Evolutionary conservation across 1,284 basidiomycete genomes (phyloP), one percentile per base, ranked within the genome.

Genomic region (Ustilago loliicola): DNA sequence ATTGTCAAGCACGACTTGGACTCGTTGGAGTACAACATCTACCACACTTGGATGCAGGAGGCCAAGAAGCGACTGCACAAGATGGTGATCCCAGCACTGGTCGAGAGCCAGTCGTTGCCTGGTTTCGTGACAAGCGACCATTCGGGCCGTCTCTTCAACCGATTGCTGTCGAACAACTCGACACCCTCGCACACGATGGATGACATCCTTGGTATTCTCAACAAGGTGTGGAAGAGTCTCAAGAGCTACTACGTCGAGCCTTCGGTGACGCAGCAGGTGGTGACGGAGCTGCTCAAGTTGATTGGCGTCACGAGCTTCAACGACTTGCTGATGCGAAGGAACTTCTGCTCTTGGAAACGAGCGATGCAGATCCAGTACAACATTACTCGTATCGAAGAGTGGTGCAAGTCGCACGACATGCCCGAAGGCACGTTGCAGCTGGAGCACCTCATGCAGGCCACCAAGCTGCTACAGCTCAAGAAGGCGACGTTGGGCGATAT

Each of bases 231-330:
- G 94, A 96, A 96, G 89, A 94, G 94, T 83, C 89, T 99, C 87
- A 98, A 98, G 91, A 95, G 94, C 87, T 99, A 97, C 87, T 98
- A 97, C 86, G 94, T 98, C 91, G 97, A 99, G 87, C 95, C 98
- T 84, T 93, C 93, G 58, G 96, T 99, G 67, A 93, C 97, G 66
- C 95, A 97, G 84, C 97, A 99, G 87, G 96, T 97, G 51, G 90
- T 98, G 72, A 98, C 95, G 4, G 97, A 99, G 88, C 89, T 99
- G 32, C 90, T 99, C 80, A 98, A 98, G 88, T 88, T 99, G 75
- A 94, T 98, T 82, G 97, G 97, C 23, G 95, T 98, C 54, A 95
- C 95, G 79, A 95, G 94, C 81, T 99, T 99, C 88, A 99, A 99
- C 87, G 97, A 99, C 83, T 90, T 99, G 76, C 89, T 99, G 67